Evolutionary conservation across 73 alveolate genomes (phyloP).

Genomic region (Breviolum minutum): DNA sequence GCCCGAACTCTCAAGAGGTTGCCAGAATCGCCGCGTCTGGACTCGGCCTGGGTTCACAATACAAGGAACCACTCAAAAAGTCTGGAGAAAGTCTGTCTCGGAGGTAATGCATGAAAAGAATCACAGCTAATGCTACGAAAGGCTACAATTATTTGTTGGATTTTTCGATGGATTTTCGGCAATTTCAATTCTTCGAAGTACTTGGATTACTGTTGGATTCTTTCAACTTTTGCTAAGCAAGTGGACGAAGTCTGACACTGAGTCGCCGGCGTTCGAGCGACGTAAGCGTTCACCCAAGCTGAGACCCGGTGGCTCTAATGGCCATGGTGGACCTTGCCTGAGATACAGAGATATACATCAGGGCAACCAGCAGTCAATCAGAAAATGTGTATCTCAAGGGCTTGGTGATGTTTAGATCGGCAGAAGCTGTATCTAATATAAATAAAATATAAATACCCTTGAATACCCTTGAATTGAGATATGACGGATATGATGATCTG

Average conservation of each 20-base stretch:
- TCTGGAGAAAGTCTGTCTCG: not conserved
- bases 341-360: not conserved
- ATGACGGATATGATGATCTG: too few relatives aligned
- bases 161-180: too few relatives aligned
- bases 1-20: constrained; percentile 44
- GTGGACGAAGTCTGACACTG: not conserved
- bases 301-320: constrained; percentile 37
- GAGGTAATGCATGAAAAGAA: not conserved
- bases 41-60: constrained; percentile 20
- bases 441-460: too few relatives aligned
- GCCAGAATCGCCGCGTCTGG: constrained; percentile 68
- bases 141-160: not conserved
- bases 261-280: constrained; percentile 16
- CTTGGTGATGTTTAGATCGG: too few relatives aligned
- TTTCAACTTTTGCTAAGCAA: not conserved
- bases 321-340: constrained; percentile 75
- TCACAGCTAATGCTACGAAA: not conserved
- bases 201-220: not conserved
- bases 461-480: too few relatives aligned
- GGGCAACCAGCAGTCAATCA: too few relatives aligned
- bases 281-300: constrained; percentile 68
- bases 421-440: too few relatives aligned
- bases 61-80: not conserved
- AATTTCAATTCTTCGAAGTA: not conserved
- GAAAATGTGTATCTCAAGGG: too few relatives aligned